Evolutionary conservation across 2,329 filamentous ascomycete genomes (phyloP), one percentile per base, ranked within the genome.

Genomic region (Diaporthe sp.): DNA sequence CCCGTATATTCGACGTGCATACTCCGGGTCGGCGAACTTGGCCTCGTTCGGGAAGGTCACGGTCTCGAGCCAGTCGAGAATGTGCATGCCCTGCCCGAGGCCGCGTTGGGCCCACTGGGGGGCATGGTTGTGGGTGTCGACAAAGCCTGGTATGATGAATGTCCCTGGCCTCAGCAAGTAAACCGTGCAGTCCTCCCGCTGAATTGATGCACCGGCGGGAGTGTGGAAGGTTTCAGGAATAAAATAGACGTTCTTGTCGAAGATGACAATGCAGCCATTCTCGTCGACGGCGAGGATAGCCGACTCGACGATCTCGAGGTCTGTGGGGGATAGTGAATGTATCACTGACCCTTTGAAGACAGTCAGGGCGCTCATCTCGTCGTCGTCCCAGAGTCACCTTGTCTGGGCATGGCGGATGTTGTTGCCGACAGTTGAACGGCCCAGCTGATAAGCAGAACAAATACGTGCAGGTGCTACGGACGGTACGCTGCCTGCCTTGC

Each of bases 121-220:
- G 0, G 92, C 92, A 79, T 94, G 92, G 76, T 92, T 92, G 82
- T 94, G 92, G 1, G 91, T 93, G 83, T 94, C 92, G 72, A 94
- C 84, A 79, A 92, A 89, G 58, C 90, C 90, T 0, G 91, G 90
- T 74, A 91, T 87, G 65, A 92, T 82, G 78, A 92, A 91, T 61
- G 90, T 82, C 53, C 85, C 86, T 10, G 80, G 83, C 2, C 78
- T 65, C 3, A 90, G 83, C 37, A 78, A 79, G 46, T 79, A 80
- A 39, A 84, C 57, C 31, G 75, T 61, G 34, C 78, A 79, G 13
- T 78, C 73, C 4, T 57, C 31, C 13, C 74, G 34, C 17, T 77
- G 73, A 42, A 80, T n/a, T 13, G 77, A 74, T 25, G 71, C 42
- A 10, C 77, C 44, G 8, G 74, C 60, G 9, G 80, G 73, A 2